Evolutionary conservation across 768 basidiomycete species (phyloP).

Genomic region (Calocera cornea): DNA sequence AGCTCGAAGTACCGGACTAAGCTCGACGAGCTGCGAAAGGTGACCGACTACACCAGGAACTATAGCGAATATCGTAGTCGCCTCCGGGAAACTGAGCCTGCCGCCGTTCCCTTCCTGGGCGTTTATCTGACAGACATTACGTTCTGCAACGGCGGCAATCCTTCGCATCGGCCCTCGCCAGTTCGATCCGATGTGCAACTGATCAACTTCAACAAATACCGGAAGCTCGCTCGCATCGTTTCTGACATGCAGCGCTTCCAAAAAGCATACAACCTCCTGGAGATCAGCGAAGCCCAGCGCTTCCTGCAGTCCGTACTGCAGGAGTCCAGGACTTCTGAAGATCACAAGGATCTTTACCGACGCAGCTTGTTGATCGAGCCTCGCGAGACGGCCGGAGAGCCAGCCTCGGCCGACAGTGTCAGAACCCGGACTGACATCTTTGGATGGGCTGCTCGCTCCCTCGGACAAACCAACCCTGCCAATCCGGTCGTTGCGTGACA

Average conservation of each 20-base stretch:
- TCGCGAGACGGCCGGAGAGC: neutral
- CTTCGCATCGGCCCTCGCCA: slow-evolving; percentile 68
- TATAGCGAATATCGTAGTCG: slow-evolving; percentile 81
- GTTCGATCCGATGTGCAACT: slow-evolving; percentile 60
- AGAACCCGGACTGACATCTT: neutral
- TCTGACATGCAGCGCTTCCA: slow-evolving; percentile 84
- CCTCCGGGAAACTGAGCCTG: slow-evolving; percentile 76
- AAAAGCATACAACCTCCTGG: slow-evolving; percentile 69
- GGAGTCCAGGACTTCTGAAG: slow-evolving; percentile 57
- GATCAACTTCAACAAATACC: slow-evolving; percentile 94
- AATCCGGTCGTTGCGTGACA: neutral
- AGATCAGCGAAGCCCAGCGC: slow-evolving; percentile 76
- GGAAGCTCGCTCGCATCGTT: slow-evolving; percentile 73
- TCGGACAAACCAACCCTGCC: neutral
- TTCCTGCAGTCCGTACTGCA: slow-evolving; percentile 64
- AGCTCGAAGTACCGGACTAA: slow-evolving; percentile 71
- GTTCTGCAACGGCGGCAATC: slow-evolving; percentile 91
- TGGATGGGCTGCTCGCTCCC: slow-evolving; percentile 1
- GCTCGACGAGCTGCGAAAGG: slow-evolving; percentile 63
- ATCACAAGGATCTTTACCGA: slow-evolving; percentile 72
- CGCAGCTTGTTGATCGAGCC: slow-evolving; percentile 41
- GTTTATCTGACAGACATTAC: slow-evolving; percentile 85
- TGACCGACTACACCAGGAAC: slow-evolving; percentile 85
- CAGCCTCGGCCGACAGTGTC: neutral
- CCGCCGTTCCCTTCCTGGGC: slow-evolving; percentile 90